phyloP scores from a whole-genome alignment of 345 rosid genomes.

The Citrus cavaleriei region DNA sequence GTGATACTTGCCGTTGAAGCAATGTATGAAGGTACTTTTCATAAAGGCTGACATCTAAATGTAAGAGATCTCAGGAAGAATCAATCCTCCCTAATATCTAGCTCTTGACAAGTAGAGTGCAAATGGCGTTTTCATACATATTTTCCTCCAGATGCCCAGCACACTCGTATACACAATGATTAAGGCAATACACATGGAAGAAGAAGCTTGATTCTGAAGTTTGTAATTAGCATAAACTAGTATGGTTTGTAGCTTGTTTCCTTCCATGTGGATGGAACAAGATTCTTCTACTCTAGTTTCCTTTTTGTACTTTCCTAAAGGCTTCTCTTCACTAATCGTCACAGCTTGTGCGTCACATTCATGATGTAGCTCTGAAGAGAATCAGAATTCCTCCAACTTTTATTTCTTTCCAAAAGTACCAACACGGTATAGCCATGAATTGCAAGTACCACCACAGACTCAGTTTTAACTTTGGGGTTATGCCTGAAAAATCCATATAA shows the following conservation, averaged over 20 bases:
- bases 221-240: not conserved
- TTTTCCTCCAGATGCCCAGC: constrained; percentile 9
- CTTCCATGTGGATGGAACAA: constrained; percentile 20
- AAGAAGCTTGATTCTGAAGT: not conserved
- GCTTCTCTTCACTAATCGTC: constrained; percentile 6
- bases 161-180: not conserved
- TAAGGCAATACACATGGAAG: not conserved
- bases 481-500: too few species aligned
- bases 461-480: too few species aligned
- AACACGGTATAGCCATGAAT: not conserved
- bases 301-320: not conserved
- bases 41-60: not conserved
- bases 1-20: constrained; percentile 20
- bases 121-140: not conserved
- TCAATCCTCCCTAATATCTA: not conserved
- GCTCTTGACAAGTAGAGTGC: not conserved
- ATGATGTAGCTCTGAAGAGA: constrained; percentile 5
- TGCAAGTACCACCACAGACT: too few species aligned
- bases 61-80: constrained; percentile 8
- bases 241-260: constrained; percentile 9
- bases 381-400: constrained; percentile 9
- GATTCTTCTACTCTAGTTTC: constrained; percentile 20
- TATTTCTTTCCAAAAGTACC: not conserved
- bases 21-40: not conserved
- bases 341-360: constrained; percentile 16